Evolutionary conservation across 176 grass and related monocot genomes (phyloP), one percentile per base, ranked within the genome.

Genomic region (Aechmea fasciata): DNA sequence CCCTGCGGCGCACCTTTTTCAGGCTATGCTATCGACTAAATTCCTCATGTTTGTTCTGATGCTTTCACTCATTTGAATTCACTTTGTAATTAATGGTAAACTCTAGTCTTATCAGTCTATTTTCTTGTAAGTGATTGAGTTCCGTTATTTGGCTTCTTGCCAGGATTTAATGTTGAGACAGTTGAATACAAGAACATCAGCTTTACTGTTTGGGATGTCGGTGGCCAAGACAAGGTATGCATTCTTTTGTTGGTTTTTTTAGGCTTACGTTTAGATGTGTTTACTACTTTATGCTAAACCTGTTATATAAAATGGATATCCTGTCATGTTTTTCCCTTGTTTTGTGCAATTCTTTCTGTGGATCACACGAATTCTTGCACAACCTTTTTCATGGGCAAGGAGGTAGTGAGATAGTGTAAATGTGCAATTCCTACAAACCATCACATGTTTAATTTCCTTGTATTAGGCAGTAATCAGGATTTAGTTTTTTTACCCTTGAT

Each of bases 101-200:
- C 33, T 41, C 4, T 41, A 41, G 33, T 41, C 33, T 41, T 41
- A 41, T 41, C 33, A 41, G 9, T 13, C 55, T 61, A 2, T 18
- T 18, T 20, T 22, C 20, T 61, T 1, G 15, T 61, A 10, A 61
- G 10, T 20, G 55, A 61, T 9, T 69, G 67, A 69, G n/a, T 51
- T 24, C 0, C 5, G 48, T 51, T 69, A 51, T 69, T 11, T 51
- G 15, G 11, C 51, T 3, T 69, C 22, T 52, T 50, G 3, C 23
- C 48, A 69, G 67, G 67, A 23, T 69, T 69, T 52, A 69, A 69
- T 7, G 67, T 69, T 51, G 67, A 69, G 18, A 69, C 67, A 7
- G 67, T 69, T 17, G 67, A 69, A 51, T 69, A 69, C 67, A 69
- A 69, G 49, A 69, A 69, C 47, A 69, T 69, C 51, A 69, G 67